These are phyloP conservation scores for Sporothrix schenckii DNA, from an alignment of 2,329 filamentous ascomycete species.

Conservation along the genomic window DNA sequence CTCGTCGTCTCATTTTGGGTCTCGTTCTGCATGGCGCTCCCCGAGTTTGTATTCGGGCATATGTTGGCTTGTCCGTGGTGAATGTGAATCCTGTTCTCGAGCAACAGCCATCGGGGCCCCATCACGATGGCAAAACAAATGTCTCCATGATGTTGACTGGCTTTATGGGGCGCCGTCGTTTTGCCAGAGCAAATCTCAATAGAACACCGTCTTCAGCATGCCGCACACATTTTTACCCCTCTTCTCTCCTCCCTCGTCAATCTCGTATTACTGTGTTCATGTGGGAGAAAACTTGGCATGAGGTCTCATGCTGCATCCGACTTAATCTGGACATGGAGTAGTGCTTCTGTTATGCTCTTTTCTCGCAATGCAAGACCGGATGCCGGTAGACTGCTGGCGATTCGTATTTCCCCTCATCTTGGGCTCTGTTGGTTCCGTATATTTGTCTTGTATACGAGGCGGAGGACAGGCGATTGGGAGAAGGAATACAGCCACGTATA, in stretches of 20 bases:
- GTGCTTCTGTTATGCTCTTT: background rate
- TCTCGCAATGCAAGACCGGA: background rate
- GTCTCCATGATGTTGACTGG: background rate
- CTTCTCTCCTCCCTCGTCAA: background rate
- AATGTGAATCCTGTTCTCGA: too few relatives aligned
- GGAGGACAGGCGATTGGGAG: background rate
- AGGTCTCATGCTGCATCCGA: background rate
- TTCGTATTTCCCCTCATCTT: constrained; percentile 19
- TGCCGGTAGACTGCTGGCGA: background rate
- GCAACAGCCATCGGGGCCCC: background rate
- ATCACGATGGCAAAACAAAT: background rate
- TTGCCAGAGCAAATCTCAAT: too few relatives aligned
- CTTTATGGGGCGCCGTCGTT: background rate
- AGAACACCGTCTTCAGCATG: too few relatives aligned
- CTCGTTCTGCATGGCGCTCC: background rate
- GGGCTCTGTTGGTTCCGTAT: background rate
- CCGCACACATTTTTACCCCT: background rate
- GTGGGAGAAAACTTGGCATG: background rate
- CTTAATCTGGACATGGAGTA: background rate
- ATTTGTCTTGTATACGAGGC: constrained; percentile 7
- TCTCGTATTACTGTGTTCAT: background rate
- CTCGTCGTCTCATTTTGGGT: background rate
- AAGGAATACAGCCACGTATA: background rate
- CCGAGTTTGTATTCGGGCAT: background rate
- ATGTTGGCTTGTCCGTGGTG: too few relatives aligned